Base-by-base conservation (phyloP, 352 stramenopile species). In the Phytophthora meadii region DNA sequence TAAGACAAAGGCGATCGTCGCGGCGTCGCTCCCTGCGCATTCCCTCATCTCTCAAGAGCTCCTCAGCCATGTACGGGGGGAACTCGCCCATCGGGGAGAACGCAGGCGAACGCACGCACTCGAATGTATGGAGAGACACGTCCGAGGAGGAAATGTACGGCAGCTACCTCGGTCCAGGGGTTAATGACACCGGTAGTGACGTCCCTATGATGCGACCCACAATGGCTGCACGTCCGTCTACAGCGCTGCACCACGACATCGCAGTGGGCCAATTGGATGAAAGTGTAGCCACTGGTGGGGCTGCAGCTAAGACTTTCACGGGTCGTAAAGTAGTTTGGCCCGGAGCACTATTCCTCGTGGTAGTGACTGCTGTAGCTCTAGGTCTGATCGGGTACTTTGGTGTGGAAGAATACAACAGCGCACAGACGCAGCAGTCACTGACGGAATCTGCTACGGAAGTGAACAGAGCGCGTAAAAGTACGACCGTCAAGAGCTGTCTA, bases 281-380 rank as follows among this genome's bases (percentile, higher is more conserved):
- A 24, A 62, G 60, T 27, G 64, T 51, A 15, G 44, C 30, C 14
- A 58, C 65, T 34, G 66, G 57, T 11, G 40, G 34, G 3, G 67
- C 27, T 0, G 54, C 25, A 14, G 19, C 28, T 37, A 77, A 79
- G 49, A 67, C 74, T 24, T 93, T 81, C 58, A 74, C 81, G 55
- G 87, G 87, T 1, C 84, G 87, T 27, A 93, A 93, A 63, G 76
- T 80, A 24, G 84, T 93, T 17, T 94, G 87, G 87, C 87, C 87
- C 8, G 87, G 87, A 19, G 86, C 84, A 55, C 68, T 94, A 4
- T 74, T 93, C n/a, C 53, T 94, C 25, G 58, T 94, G 11, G 3
- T 92, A 6, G 71, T 90, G 15, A 76, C 82, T 8, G 63, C 56
- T 28, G 78, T 39, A 11, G 79, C 82, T 5, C 63, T 89, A 12